Percentiles rank a stretch among this genome's conserved stretches.
These are phyloP conservation scores for Taphrina flavorubra DNA, from an alignment of 1,139 yeast species.

Conservation along the genomic window DNA sequence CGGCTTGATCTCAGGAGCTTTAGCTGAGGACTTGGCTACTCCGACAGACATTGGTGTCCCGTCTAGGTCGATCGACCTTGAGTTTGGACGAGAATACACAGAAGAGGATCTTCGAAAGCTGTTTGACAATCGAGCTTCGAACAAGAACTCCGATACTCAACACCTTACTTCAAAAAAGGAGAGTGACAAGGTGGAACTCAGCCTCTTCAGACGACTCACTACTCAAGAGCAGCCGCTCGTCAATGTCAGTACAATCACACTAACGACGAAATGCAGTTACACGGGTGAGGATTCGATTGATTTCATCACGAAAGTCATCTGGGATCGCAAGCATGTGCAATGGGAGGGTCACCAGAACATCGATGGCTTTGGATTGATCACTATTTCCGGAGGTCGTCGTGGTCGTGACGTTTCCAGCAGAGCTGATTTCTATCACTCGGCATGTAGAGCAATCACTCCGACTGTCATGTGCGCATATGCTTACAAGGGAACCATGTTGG, in stretches of 20 bases:
- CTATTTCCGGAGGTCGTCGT: neutral
- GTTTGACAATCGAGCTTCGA: neutral
- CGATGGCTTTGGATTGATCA: neutral
- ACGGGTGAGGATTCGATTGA: neutral
- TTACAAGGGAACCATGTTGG: neutral
- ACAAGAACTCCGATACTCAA: neutral
- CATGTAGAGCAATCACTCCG: neutral
- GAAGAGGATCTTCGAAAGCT: neutral
- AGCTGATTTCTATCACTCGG: neutral
- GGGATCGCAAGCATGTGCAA: neutral
- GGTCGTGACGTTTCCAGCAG: neutral
- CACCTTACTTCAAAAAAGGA: neutral
- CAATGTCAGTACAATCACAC: neutral
- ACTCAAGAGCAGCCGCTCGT: neutral
- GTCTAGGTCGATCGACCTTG: neutral
- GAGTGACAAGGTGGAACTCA: neutral
- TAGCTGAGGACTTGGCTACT: no score
- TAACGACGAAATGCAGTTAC: neutral
- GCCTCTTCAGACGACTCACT: neutral
- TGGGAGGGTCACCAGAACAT: slow-evolving; percentile 7
- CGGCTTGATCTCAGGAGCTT: neutral
- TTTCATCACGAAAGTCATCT: neutral
- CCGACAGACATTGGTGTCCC: no score
- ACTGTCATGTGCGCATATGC: neutral
- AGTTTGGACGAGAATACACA: neutral